Evolutionary conservation across 192 early-diverging fungal genomes (phyloP), one percentile per base, ranked within the genome.

Genomic region (Backusella psychrophila): DNA sequence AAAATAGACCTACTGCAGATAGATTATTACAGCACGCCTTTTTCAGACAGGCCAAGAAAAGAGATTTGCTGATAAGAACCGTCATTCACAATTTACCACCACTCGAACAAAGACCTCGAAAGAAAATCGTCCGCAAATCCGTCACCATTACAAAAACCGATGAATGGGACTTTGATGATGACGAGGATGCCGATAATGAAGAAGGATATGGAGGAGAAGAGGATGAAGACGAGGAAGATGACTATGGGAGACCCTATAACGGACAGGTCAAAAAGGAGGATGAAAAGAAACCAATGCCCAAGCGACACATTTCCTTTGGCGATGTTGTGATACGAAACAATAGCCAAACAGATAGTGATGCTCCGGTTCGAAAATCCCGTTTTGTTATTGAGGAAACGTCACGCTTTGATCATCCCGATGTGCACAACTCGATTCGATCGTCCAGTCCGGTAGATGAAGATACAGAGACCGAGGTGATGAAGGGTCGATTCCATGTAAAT

Each of bases 11-110:
- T 19, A 86, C 87, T 4, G 89, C 93, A 0, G 94, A 95, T 73
- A 96, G 92, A 75, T 81, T 96, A 1, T 75, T 96, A 66, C 82
- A 78, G n/a, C 93, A 94, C 75, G 69, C 91, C 2, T 96, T 96
- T 78, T 96, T 95, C 78, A 94, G 87, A 77, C 87, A 89, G 66
- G 90, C 92, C 12, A 95, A 92, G 77, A 93, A 89, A 75, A 87
- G 84, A 63, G 77, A 87, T 8, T 91, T 91, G 75, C 78, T 96
- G 1, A 87, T 89, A 0, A 81, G 80, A 9, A 82, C 78, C 0
- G 31, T 96, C 6, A 78, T 95, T 21, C 74, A 83, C 23, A 83
- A 87, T 14, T 69, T 96, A 23, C 89, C 91, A 8, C 90, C 92
- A 1, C 85, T 96, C 41, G 91, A 92, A 41, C 81, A 90, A 75